A percentile compares a stretch with the other conserved stretches of the same genome.
Evolutionary conservation across 2,329 filamentous ascomycete species (phyloP).

Genomic region (Beauveria pseudobassiana): DNA sequence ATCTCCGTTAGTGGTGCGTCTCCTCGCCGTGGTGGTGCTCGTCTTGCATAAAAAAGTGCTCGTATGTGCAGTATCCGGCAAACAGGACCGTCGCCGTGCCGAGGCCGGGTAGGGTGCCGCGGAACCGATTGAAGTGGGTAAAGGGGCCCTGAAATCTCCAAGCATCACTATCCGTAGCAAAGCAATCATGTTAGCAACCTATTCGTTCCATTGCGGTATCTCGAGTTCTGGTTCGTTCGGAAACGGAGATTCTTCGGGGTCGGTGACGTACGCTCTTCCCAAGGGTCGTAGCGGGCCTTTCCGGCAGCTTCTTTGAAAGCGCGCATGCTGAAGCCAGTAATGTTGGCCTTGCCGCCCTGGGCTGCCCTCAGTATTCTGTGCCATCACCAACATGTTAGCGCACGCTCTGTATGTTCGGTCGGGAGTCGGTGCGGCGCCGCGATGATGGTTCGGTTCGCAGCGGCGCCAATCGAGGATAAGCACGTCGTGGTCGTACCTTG

Average conservation of each 20-base stretch:
- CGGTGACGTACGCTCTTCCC: constrained; percentile 52
- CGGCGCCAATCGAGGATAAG: background rate
- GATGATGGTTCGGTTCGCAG: background rate
- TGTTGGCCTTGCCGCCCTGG: constrained; percentile 55
- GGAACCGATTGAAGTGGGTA: constrained; percentile 83
- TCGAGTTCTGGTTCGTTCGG: background rate
- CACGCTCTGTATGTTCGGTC: background rate
- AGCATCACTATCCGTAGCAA: constrained; percentile 58
- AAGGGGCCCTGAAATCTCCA: constrained; percentile 93
- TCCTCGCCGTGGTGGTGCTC: constrained; percentile 47
- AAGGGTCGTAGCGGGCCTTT: constrained; percentile 56
- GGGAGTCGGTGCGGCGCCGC: background rate
- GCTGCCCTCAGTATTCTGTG: constrained; percentile 42
- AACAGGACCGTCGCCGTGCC: constrained; percentile 92
- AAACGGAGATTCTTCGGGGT: background rate
- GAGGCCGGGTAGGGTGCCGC: constrained; percentile 76
- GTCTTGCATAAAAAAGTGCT: constrained; percentile 78
- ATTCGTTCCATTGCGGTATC: background rate
- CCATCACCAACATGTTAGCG: background rate
- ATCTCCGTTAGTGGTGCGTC: background rate
- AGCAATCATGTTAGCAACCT: background rate
- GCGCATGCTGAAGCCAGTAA: constrained; percentile 87
- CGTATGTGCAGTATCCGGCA: constrained; percentile 79
- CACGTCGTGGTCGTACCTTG: constrained; percentile 24
- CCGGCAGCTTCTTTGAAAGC: constrained; percentile 68